Evolutionary conservation across 1,284 basidiomycete species (phyloP), one percentile per base, ranked within the genome.

Genomic region (Pisolithus thermaeus): DNA sequence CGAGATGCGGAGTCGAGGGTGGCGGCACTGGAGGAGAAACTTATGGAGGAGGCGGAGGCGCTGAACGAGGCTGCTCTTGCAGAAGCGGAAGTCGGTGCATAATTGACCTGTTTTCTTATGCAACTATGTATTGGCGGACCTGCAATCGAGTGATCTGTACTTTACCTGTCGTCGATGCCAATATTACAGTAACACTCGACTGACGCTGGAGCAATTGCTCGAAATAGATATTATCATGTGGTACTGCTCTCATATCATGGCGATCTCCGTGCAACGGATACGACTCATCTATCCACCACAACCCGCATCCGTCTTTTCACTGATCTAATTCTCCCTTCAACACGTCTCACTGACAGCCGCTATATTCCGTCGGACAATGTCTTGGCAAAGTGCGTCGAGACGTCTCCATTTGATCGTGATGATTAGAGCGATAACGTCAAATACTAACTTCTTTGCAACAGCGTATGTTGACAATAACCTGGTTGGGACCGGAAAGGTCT

Each of bases 381-480:
- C 64, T 47, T 66, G 64, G 64, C 64, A 66, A 68, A 22, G 64
- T 66, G 7, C 20, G 36, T 23, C 16, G 12, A 28, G 16, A 12
- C 41, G 35, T 40, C n/a, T 39, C 16, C 16, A 3, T 54, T 49
- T 52, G 30, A 56, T 47, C 44, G 16, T 20, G 7, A 23, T 37
- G 28, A 36, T 27, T 27, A n/a, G 32, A 20, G 16, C 28, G 27
- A 23, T 47, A 16, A 43, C 20, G 23, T 32, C 16, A 30, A 30
- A 23, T 18, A 50, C 23, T 11, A 20, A 43, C 42, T 5, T 8
- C 18, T 25, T 27, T 27, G 50, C 40, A 52, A 25, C 63, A 94
- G 92, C 73, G 53, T 96, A 96, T 75, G 90, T 97, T 68, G 92
- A 97, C 72, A 73, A 71, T 61, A 89, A 95, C 69, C 84, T 97